phyloP scores from a whole-genome alignment of 768 basidiomycete genomes.

The Amanita fuliginea region DNA sequence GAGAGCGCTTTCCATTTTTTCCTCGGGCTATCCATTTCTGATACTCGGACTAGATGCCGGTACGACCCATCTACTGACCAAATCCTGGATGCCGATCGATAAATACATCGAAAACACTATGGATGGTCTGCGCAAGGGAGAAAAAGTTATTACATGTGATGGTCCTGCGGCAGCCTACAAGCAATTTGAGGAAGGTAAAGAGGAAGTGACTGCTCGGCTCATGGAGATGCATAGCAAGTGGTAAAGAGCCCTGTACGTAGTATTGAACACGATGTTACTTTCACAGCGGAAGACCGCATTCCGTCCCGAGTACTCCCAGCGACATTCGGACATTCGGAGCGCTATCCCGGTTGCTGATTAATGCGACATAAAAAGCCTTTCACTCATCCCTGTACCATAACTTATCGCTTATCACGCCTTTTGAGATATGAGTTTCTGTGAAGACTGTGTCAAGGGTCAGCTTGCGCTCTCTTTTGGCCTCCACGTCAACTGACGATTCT shows the following conservation, averaged over 20 bases:
- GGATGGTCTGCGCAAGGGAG: constrained; percentile 3
- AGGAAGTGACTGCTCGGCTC: not conserved
- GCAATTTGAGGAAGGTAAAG: constrained; percentile 5
- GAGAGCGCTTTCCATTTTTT: no score
- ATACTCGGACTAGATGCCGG: not conserved
- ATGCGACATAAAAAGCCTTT: not conserved
- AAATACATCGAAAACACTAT: constrained; percentile 1
- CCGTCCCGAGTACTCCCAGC: no score
- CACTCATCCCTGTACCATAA: no score
- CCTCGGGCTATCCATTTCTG: not conserved
- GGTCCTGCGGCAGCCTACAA: not conserved
- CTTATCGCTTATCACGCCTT: not conserved
- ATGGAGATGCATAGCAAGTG: not conserved
- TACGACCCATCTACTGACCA: not conserved
- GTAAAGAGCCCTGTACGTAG: not conserved
- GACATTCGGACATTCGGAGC: no score
- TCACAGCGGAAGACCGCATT: no score
- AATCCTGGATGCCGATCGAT: constrained; percentile 6
- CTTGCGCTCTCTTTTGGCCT: not conserved
- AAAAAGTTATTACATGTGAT: not conserved
- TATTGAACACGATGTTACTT: no score
- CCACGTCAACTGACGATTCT: not conserved
- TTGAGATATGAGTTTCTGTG: constrained; percentile 5
- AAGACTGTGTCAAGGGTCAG: constrained; percentile 5
- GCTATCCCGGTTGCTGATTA: not conserved